phyloP scores from a whole-genome alignment of 2,329 filamentous ascomycete genomes.

The Monosporascus sp. region DNA sequence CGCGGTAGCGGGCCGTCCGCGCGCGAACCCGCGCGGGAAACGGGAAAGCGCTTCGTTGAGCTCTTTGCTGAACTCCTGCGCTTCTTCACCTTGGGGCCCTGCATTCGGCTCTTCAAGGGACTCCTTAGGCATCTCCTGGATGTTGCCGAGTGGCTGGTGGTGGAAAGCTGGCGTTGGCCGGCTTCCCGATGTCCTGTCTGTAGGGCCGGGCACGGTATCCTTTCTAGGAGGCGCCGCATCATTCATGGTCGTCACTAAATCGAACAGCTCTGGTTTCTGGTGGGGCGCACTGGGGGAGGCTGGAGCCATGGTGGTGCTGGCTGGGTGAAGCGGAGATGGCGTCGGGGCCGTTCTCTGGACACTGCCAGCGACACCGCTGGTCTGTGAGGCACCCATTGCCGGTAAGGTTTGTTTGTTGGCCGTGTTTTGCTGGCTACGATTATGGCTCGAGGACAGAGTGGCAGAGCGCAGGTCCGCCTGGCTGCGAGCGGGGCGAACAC shows the following conservation, averaged over 20 bases:
- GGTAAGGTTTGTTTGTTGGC: not conserved
- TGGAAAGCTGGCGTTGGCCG: not conserved
- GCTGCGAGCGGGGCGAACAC: not conserved
- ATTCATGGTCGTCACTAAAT: conserved; percentile 12
- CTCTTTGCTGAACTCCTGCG: conserved; percentile 5
- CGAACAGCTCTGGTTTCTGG: conserved; percentile 12
- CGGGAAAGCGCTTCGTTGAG: conserved; percentile 14
- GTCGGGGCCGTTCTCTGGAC: not conserved
- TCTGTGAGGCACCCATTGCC: not conserved
- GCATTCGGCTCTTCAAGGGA: not conserved
- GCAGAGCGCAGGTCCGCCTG: not conserved
- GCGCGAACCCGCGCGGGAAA: conserved; percentile 13
- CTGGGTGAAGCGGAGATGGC: not conserved
- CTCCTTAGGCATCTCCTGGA: conserved; percentile 11
- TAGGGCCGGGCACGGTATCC: conserved; percentile 1
- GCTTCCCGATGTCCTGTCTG: not conserved
- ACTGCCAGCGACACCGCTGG: not conserved
- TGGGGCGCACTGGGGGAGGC: conserved; percentile 5
- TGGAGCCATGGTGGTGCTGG: not conserved
- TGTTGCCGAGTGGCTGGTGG: conserved; percentile 8
- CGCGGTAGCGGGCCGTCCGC: conserved; percentile 6
- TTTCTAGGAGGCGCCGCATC: conserved; percentile 5
- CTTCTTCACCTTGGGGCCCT: not conserved
- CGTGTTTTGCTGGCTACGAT: not conserved
- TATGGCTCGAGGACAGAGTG: not conserved